Base-by-base conservation (phyloP, 106 monocot species). In the Dioscorea dumetorum region DNA sequence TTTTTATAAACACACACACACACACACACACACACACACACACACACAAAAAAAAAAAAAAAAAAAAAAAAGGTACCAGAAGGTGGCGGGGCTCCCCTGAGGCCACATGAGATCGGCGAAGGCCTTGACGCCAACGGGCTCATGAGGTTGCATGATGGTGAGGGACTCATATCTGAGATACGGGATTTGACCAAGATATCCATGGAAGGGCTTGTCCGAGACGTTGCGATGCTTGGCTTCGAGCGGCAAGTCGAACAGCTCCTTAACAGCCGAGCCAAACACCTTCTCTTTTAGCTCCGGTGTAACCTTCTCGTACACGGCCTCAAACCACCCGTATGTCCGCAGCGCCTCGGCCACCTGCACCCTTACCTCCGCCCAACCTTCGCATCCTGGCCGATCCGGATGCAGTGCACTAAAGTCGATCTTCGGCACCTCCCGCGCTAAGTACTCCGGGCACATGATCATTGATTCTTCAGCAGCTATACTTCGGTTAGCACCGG, bases 301-400 rank as follows among this genome's bases (percentile, higher is more conserved):
- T 16, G 13, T 32, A 0, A 62, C 33, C 62, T 16, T 16, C 4
- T 62, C 33, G 62, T 62, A 62, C 31, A 62, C n/a, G 31, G 59
- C 59, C n/a, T 59, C 59, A 22, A 59, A 59, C n/a, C 22, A 70
- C n/a, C 69, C 69, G 48, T 58, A 70, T 1, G 57, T 21, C 8
- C 4, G 20, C 20, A 70, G 58, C 19, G 69, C 69, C 2, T 58
- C 41, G 41, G 35, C 41, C 19, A 70, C 69, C 21, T 70, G 12
- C 6, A 21, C 21, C 41, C 69, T 57, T 21, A 59, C 22, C 59
- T 18, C 59, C 4, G 19, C 59, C 59, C 59, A 59, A 12, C 22
- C 59, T 18, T 4, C 2, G 32, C 32, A 17, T 24, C 62, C 62
- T 14, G 62, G 62, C 22, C 0, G 4, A 3, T 3, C 32, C 2